These are phyloP conservation scores for Penicillium tannophilum DNA, from an alignment of 495 filamentous ascomycete species.

Conservation along the genomic window DNA sequence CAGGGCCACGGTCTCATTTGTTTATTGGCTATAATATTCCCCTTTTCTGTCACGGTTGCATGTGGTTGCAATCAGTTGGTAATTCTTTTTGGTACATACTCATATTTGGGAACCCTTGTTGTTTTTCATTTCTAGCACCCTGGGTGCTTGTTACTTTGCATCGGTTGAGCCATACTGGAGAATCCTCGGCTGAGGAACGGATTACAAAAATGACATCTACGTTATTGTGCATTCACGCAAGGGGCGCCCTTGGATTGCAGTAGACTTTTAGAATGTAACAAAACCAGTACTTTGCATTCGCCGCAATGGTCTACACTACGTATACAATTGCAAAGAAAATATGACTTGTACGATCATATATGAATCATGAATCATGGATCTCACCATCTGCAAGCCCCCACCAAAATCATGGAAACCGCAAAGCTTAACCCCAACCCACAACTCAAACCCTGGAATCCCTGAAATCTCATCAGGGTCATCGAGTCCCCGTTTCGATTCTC, in stretches of 20 bases:
- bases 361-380: background rate
- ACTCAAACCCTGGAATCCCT: background rate
- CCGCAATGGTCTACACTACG: background rate
- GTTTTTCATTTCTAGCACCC: conserved; percentile 2
- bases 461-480: background rate
- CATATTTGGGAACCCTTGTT: conserved; percentile 2
- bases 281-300: no score
- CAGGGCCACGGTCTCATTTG: background rate
- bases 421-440: background rate
- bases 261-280: background rate
- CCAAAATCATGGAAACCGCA: background rate
- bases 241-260: background rate
- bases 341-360: background rate
- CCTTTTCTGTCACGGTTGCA: conserved; percentile 9
- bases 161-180: conserved; percentile 1
- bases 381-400: background rate
- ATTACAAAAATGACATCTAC: background rate
- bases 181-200: conserved; percentile 4
- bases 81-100: conserved; percentile 21
- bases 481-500: background rate
- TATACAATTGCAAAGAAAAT: background rate
- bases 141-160: background rate
- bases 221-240: background rate
- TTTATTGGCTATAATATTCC: conserved; percentile 3
- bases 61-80: conserved; percentile 4